Conservation (phyloP, 1,284 basidiomycete genomes). For the Schizopora paradoxa region DNA sequence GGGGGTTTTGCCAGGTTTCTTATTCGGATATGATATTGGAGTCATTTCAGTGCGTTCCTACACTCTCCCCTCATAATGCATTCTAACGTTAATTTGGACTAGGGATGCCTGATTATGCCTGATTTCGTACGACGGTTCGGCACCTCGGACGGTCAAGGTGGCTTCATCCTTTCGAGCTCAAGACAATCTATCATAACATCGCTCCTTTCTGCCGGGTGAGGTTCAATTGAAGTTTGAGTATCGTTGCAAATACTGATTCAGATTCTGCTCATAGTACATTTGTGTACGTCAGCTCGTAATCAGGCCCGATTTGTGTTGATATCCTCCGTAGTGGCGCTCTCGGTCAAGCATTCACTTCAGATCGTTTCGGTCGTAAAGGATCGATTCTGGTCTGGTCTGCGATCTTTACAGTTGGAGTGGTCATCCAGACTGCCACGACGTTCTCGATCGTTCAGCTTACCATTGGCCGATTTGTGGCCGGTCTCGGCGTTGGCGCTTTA, state of each 20-base stretch:
- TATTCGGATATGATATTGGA: slow-evolving; percentile 69
- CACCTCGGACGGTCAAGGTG: slow-evolving; percentile 43
- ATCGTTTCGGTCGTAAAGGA: slow-evolving; percentile 63
- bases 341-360: slow-evolving; percentile 71
- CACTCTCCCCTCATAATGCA: slow-evolving; percentile 2
- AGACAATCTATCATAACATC: slow-evolving; percentile 76
- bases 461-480: slow-evolving; percentile 65
- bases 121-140: slow-evolving; percentile 72
- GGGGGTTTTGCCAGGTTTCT: slow-evolving; percentile 37
- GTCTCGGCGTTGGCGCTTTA: slow-evolving; percentile 73
- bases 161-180: slow-evolving; percentile 49
- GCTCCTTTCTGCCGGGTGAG: slow-evolving; percentile 69
- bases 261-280: slow-evolving; percentile 45
- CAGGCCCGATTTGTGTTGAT: background rate
- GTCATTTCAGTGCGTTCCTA: slow-evolving; percentile 47
- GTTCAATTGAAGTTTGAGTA: slow-evolving; percentile 1
- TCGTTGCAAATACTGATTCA: slow-evolving; percentile 6
- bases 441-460: slow-evolving; percentile 61
- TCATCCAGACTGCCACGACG: slow-evolving; percentile 64
- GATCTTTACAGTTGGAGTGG: slow-evolving; percentile 67
- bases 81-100: slow-evolving; percentile 9
- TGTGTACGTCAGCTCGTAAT: slow-evolving; percentile 36
- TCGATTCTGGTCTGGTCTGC: slow-evolving; percentile 76
- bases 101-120: slow-evolving; percentile 79
- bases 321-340: slow-evolving; percentile 50